Conservation (phyloP, 345 rosid genomes). For the Noccaea caerulescens region DNA sequence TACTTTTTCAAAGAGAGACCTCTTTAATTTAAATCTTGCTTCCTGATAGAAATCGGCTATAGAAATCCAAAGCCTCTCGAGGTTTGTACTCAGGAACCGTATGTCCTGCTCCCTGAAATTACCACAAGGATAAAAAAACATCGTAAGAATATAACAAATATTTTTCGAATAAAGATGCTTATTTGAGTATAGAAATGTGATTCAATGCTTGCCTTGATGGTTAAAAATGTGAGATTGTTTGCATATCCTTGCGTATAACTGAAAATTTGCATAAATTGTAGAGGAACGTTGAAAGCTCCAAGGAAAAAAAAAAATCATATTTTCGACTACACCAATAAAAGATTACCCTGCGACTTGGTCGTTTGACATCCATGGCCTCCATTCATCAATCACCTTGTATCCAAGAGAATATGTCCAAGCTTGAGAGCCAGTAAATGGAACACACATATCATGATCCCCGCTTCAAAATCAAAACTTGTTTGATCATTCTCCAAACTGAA, state of each 20-base stretch:
- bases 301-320: neutral
- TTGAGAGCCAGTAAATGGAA: slow-evolving; percentile 86
- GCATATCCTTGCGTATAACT: slow-evolving; percentile 81
- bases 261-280: slow-evolving; percentile 1
- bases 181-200: neutral
- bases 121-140: slow-evolving; percentile 8
- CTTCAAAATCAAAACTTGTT: slow-evolving; percentile 43
- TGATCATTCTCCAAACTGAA: slow-evolving; percentile 4
- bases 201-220: slow-evolving; percentile 62
- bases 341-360: slow-evolving; percentile 87
- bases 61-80: slow-evolving; percentile 74
- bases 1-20: neutral
- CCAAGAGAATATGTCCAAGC: slow-evolving; percentile 92
- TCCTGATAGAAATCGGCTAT: slow-evolving; percentile 70
- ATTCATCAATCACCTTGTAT: slow-evolving; percentile 70
- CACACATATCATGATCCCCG: slow-evolving; percentile 96
- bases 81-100: slow-evolving; percentile 96
- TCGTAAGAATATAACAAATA: slow-evolving; percentile 3
- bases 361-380: slow-evolving; percentile 82
- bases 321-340: neutral
- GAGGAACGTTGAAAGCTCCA: neutral
- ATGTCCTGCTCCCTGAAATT: slow-evolving; percentile 84
- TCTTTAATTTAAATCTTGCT: slow-evolving; percentile 45
- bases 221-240: slow-evolving; percentile 80
- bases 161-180: neutral